Evolutionary conservation across 2,329 filamentous ascomycete species (phyloP).

Genomic region (Tolypocladium cylindrosporum): DNA sequence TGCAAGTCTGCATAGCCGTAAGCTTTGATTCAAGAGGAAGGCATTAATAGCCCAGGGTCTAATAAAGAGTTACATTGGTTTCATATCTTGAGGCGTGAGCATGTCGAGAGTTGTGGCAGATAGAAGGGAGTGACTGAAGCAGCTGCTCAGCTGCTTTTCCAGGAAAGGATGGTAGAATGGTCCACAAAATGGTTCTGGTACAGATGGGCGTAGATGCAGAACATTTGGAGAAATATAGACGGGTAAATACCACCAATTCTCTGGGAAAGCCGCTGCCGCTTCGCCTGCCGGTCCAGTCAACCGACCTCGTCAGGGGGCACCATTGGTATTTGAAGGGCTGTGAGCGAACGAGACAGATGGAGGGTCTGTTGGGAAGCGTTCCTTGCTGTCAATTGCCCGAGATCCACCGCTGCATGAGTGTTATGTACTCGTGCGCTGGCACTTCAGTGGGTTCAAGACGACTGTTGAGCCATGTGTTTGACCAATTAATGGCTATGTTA

Average conservation of each 20-base stretch:
- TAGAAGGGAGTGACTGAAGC: conserved; percentile 70
- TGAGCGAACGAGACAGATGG: conserved; percentile 51
- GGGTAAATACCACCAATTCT: conserved; percentile 75
- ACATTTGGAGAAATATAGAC: conserved; percentile 89
- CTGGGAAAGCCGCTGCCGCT: conserved; percentile 65
- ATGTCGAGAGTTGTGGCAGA: conserved; percentile 68
- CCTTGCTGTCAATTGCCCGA: conserved; percentile 76
- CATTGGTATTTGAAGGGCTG: conserved; percentile 30
- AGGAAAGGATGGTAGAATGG: conserved; percentile 70
- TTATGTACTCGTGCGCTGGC: conserved; percentile 81
- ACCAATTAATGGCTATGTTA: too few relatives aligned
- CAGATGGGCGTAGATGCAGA: conserved; percentile 88
- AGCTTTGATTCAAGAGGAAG: conserved; percentile 57
- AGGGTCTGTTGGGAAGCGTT: conserved; percentile 77
- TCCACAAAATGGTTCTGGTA: conserved; percentile 88
- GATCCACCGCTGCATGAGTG: conserved; percentile 89
- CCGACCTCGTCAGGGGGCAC: conserved; percentile 6
- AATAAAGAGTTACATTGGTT: conserved; percentile 85
- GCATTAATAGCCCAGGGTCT: conserved; percentile 83
- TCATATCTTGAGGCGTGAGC: conserved; percentile 72
- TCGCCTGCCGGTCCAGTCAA: conserved; percentile 72
- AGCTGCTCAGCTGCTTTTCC: conserved; percentile 69
- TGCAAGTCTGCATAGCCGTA: conserved; percentile 46
- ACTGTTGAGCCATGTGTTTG: not conserved
- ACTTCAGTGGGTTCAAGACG: conserved; percentile 70